Evolutionary conservation across 2,329 filamentous ascomycete species (phyloP).

Genomic region (Peltaster fructicola): DNA sequence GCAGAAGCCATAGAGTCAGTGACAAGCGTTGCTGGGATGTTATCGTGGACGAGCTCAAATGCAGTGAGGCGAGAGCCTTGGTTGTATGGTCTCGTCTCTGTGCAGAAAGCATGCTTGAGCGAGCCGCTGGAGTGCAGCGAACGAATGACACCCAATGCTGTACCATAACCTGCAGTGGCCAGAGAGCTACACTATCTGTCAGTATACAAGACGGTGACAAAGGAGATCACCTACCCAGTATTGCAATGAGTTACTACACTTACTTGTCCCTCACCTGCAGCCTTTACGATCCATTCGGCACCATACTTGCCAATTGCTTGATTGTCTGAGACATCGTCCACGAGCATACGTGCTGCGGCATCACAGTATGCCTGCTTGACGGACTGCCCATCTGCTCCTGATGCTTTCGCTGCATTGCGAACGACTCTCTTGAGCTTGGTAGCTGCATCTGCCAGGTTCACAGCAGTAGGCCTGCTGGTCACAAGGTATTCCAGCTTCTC

Average conservation of each 20-base stretch:
- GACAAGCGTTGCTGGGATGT: conserved; percentile 77
- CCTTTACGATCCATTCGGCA: conserved; percentile 62
- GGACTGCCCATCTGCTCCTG: conserved; percentile 28
- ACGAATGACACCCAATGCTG: conserved; percentile 83
- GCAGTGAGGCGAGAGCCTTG: conserved; percentile 89
- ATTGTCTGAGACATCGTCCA: conserved; percentile 77
- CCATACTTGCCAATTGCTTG: conserved; percentile 68
- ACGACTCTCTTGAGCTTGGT: conserved; percentile 55
- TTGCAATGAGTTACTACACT: conserved; percentile 97
- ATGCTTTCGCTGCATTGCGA: conserved; percentile 28
- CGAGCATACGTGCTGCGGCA: conserved; percentile 71
- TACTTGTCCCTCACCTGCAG: conserved; percentile 36
- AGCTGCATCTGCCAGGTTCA: conserved; percentile 85
- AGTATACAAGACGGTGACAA: conserved; percentile 7
- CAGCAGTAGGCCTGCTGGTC: conserved; percentile 78
- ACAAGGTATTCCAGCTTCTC: conserved; percentile 72
- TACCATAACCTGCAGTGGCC: conserved; percentile 94
- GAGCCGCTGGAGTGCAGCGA: conserved; percentile 49
- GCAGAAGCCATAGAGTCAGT: conserved; percentile 95
- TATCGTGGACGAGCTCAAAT: conserved; percentile 88
- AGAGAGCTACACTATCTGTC: conserved; percentile 43
- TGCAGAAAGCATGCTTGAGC: conserved; percentile 79
- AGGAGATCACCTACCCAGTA: conserved; percentile 47
- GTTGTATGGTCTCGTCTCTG: conserved; percentile 94
- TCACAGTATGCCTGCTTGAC: conserved; percentile 56